Evolutionary conservation across 176 grass and related monocot species (phyloP).

Genomic region (Triticum timopheevii): DNA sequence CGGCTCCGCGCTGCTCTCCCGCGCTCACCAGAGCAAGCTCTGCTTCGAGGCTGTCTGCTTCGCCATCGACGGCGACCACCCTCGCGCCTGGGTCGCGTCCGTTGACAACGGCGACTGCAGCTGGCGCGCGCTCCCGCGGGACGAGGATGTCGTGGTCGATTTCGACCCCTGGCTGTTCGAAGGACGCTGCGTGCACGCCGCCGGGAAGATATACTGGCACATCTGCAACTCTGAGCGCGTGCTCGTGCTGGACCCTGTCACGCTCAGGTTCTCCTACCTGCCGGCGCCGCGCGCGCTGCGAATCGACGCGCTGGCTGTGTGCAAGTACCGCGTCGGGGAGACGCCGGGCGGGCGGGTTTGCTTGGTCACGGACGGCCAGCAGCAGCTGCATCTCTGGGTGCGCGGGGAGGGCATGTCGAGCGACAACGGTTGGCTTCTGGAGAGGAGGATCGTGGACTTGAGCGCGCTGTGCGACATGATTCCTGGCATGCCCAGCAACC

Average conservation of each 20-base stretch:
- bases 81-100: conserved; percentile 15
- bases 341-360: not conserved
- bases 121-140: conserved; percentile 10
- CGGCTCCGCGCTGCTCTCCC: conserved; percentile 5
- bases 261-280: not conserved
- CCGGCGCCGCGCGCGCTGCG: not conserved
- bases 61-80: not conserved
- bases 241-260: not conserved
- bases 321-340: not conserved
- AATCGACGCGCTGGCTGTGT: not conserved
- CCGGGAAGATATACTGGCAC: conserved; percentile 8
- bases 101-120: not conserved
- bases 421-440: conserved; percentile 22
- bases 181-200: not conserved
- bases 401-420: not conserved
- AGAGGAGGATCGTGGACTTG: not conserved
- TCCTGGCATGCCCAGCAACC: not conserved
- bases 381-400: not conserved
- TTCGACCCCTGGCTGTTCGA: conserved; percentile 17
- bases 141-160: not conserved
- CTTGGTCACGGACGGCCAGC: not conserved
- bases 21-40: not conserved
- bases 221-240: not conserved
- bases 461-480: not conserved
- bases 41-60: conserved; percentile 5